Evolutionary conservation across 208 protist species (phyloP).

Genomic region (Trypanosoma brucei): DNA sequence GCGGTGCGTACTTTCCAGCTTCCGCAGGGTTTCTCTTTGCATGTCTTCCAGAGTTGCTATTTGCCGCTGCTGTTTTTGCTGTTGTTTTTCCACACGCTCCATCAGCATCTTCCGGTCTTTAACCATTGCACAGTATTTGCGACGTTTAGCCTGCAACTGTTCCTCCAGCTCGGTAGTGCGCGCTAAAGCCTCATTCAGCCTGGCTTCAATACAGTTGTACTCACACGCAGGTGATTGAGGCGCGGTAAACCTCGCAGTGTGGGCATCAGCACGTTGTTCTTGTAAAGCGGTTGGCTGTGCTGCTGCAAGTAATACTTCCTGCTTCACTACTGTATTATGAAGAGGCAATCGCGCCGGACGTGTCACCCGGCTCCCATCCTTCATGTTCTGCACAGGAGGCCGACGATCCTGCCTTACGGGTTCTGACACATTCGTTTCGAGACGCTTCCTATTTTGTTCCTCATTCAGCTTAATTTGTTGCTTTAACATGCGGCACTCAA

Average conservation of each 20-base stretch:
- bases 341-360: no score
- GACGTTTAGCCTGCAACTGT: slow-evolving; percentile 4
- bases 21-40: slow-evolving; percentile 14
- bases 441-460: slow-evolving; percentile 4
- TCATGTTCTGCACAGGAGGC: no score
- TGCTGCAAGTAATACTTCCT: no score
- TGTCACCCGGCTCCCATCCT: no score
- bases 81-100: slow-evolving; percentile 2
- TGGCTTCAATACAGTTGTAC: not conserved
- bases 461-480: slow-evolving; percentile 3
- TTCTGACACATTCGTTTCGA: not conserved
- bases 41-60: slow-evolving; percentile 4
- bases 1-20: slow-evolving; percentile 14
- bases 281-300: no score
- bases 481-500: slow-evolving; percentile 1
- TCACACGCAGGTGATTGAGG: not conserved
- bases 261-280: no score
- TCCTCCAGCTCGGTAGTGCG: not conserved
- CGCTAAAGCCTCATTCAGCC: slow-evolving; percentile 1
- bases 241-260: not conserved
- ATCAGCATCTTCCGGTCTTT: slow-evolving; percentile 11
- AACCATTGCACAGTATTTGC: not conserved
- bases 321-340: no score
- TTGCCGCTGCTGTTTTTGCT: not conserved
- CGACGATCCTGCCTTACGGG: no score